Evolutionary conservation across 306 rosid species (phyloP).

Genomic region (Begonia loranthoides): DNA sequence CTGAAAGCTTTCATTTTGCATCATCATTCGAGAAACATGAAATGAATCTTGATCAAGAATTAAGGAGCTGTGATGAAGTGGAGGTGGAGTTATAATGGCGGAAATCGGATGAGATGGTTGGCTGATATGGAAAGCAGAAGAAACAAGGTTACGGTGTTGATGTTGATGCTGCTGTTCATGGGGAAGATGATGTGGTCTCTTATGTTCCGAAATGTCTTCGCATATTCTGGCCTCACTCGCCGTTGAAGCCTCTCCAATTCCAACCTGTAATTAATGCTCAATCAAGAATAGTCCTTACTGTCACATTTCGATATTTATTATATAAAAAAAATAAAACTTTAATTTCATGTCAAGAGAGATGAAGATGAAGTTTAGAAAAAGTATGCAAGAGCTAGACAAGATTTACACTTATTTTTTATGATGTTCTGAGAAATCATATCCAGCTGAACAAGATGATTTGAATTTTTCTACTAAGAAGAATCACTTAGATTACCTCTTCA

Average conservation of each 20-base stretch:
- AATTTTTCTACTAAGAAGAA: too few species aligned
- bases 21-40: constrained; percentile 45
- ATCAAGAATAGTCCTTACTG: background rate
- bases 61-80: constrained; percentile 61
- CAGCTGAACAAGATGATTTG: too few species aligned
- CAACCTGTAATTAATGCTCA: constrained; percentile 30
- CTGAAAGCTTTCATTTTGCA: constrained; percentile 69
- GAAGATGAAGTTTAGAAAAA: too few species aligned
- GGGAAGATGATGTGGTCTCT: constrained; percentile 11
- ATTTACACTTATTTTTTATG: too few species aligned
- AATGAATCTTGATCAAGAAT: constrained; percentile 63
- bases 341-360: background rate
- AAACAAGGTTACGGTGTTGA: constrained; percentile 12
- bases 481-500: constrained; percentile 44
- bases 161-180: constrained; percentile 16
- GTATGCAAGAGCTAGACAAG: too few species aligned
- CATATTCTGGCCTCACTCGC: constrained; percentile 38
- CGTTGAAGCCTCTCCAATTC: constrained; percentile 59
- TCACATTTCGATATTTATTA: too few species aligned
- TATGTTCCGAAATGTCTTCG: constrained; percentile 35
- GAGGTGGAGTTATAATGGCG: constrained; percentile 59
- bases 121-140: constrained; percentile 50
- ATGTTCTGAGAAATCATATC: too few species aligned
- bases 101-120: constrained; percentile 65
- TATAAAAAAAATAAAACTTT: too few species aligned